Base-by-base conservation (phyloP, 1,284 basidiomycete species). In the Phlebopus sp. region DNA sequence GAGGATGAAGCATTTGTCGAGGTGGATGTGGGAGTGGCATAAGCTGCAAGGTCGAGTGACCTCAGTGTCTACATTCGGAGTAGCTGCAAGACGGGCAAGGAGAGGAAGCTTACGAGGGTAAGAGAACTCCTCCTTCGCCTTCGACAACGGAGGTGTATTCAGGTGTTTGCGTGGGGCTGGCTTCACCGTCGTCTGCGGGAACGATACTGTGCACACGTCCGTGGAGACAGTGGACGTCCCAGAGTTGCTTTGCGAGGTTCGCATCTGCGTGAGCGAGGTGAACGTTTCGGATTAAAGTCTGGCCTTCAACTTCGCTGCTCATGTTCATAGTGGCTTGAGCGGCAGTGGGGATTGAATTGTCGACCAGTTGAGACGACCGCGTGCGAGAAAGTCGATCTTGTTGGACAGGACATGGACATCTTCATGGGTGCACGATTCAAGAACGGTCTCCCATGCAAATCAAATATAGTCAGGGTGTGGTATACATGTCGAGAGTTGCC, bases 1-100 rank as follows among this genome's bases (percentile, higher is more conserved):
- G 45, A 84, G 68, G 44, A 85, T 75, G 60, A 81, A 83, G 61
- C 79, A 83, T 63, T 84, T 83, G 68, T 85, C 82, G 14, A 84
- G 71, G 61, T 84, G 81, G 53, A 85, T 77, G 55, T 83, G 80
- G 18, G 80, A 72, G 63, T 84, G 82, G 56, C 79, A 82, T 40
- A 83, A 61, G 41, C 80, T 83, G 37, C 18, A 44, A 50, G 37
- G 37, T 49, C 38, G 37, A 50, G 44, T 47, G 38, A 36, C 36
- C 40, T 51, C 19, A 42, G 25, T 37, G 21, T 50, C 21, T 17
- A 23, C 39, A 17, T 42, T 38, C 5, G 38, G 34, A 37, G 8
- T 30, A 13, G 11, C n/a, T 11, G 14, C 5, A 2, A 30, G n/a
- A 37, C 17, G 10, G 27, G n/a, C n/a, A n/a, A n/a, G n/a, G 5